Conservation (phyloP, 768 basidiomycete species). For the Boletus huronensis region DNA sequence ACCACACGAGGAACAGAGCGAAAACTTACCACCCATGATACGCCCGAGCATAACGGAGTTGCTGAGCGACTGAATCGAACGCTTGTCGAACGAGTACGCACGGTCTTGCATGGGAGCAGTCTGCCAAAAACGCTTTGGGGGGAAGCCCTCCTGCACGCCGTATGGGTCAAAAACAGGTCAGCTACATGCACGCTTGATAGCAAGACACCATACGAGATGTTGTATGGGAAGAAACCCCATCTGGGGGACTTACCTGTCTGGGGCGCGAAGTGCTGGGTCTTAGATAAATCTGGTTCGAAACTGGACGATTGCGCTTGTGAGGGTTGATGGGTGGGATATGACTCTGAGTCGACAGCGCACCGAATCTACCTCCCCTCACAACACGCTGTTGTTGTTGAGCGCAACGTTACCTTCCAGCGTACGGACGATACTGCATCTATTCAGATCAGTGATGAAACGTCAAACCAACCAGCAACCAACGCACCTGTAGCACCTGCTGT, state of each 20-base stretch:
- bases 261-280: background rate
- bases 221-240: background rate
- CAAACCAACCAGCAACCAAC: too few species aligned
- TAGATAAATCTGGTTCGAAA: background rate
- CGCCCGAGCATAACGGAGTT: background rate
- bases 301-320: background rate
- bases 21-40: background rate
- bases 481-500: too few species aligned
- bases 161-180: conserved; percentile 1
- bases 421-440: background rate
- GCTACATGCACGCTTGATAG: background rate
- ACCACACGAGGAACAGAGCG: background rate
- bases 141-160: background rate
- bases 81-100: background rate
- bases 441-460: too few species aligned
- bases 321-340: background rate
- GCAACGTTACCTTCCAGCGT: background rate
- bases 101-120: background rate
- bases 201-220: background rate
- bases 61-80: background rate
- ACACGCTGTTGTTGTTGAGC: background rate
- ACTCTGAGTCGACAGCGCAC: background rate
- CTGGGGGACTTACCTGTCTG: background rate
- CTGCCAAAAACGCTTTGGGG: background rate
- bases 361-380: background rate